phyloP scores from a whole-genome alignment of 2,329 filamentous ascomycete genomes.

The Penicillium sp. region DNA sequence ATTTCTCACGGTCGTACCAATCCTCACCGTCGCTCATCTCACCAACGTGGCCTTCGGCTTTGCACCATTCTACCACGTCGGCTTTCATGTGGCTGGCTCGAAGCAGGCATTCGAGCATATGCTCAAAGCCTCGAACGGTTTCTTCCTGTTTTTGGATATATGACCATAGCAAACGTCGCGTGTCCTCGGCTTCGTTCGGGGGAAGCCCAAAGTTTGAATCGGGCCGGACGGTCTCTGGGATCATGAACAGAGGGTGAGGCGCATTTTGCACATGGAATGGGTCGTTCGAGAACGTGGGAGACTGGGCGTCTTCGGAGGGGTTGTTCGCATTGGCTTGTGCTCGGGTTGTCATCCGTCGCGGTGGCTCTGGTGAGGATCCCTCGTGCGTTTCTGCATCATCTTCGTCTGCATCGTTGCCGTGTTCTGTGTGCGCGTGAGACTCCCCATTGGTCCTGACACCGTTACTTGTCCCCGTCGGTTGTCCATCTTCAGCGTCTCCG shows the following conservation, averaged over 20 bases:
- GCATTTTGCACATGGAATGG: conserved; percentile 30
- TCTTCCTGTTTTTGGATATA: conserved; percentile 64
- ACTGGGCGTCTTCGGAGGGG: conserved; percentile 24
- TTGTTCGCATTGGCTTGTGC: conserved; percentile 37
- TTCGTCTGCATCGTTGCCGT: conserved; percentile 20
- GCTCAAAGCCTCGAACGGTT: conserved; percentile 51
- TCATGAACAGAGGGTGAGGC: conserved; percentile 53
- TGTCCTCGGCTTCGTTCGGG: conserved; percentile 55
- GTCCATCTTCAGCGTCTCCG: conserved; percentile 2
- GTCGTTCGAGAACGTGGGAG: conserved; percentile 25
- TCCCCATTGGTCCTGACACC: conserved; percentile 5
- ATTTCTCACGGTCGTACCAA: conserved; percentile 60
- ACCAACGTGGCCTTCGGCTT: conserved; percentile 57
- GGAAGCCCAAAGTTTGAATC: conserved; percentile 54
- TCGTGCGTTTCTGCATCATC: conserved; percentile 31
- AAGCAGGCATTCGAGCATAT: conserved; percentile 52
- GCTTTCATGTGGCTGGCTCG: conserved; percentile 55
- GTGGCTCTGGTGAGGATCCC: conserved; percentile 36
- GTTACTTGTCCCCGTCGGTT: conserved; percentile 13
- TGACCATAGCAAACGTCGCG: conserved; percentile 53
- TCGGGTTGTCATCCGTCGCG: conserved; percentile 43
- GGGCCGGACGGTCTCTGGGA: conserved; percentile 46
- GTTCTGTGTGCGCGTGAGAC: conserved; percentile 5
- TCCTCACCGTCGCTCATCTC: conserved; percentile 65
- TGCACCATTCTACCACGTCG: conserved; percentile 55